phyloP scores from a whole-genome alignment of 257 asterid genomes.

The Rehmannia glutinosa region DNA sequence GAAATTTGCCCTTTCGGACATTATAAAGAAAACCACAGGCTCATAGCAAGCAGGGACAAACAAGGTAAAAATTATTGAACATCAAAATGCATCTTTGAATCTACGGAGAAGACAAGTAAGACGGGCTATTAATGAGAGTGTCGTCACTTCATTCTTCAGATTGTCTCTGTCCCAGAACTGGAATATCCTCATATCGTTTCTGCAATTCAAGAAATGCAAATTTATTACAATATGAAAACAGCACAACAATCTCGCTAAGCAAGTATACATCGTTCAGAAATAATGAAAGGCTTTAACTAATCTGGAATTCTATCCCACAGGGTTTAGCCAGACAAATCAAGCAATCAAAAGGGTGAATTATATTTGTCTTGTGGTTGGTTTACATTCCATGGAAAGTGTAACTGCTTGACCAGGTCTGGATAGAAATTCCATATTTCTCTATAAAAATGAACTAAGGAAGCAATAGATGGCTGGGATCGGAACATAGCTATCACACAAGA shows the following conservation, averaged over 20 bases:
- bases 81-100: slow-evolving; percentile 29
- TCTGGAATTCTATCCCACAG: neutral
- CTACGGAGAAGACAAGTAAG: slow-evolving; percentile 12
- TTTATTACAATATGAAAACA: neutral
- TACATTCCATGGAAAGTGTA: neutral
- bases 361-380: neutral
- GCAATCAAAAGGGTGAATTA: neutral
- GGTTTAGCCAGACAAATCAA: too few relatives aligned
- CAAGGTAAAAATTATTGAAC: slow-evolving; percentile 33
- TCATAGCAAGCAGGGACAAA: slow-evolving; percentile 8
- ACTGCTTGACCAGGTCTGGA: neutral
- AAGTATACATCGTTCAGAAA: neutral
- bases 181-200: slow-evolving; percentile 83
- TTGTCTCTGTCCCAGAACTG: slow-evolving; percentile 81
- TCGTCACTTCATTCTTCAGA: slow-evolving; percentile 51
- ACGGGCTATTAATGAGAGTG: neutral
- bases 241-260: neutral
- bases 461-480: neutral
- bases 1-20: slow-evolving; percentile 12
- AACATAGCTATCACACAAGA: neutral
- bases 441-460: neutral
- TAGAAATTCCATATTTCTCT: neutral
- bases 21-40: slow-evolving; percentile 15
- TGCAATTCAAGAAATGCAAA: slow-evolving; percentile 31
- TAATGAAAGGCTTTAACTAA: neutral